Base-by-base conservation (phyloP, 1,284 basidiomycete species). In the Tylopilus microsporus region DNA sequence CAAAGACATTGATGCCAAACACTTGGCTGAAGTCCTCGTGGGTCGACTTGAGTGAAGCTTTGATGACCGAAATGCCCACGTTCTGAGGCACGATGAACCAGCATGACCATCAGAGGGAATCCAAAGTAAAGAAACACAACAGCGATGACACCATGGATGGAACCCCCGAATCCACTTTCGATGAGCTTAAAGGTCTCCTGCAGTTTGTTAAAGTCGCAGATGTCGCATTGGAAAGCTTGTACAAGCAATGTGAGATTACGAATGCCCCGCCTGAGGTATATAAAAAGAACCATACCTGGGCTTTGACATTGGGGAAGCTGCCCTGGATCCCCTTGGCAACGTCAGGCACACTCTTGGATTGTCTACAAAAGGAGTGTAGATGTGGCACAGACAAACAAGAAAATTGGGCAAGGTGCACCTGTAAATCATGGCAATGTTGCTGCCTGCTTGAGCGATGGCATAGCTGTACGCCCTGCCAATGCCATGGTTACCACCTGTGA, bases 51-150 rank as follows among this genome's bases (percentile, higher is more conserved):
- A 79, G 54, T 0, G 81, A 78, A 6, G 77, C 75, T 67, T 81
- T 81, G 42, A 82, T 72, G 55, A 79, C 71, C 3, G 80, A 79
- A 11, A 79, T 69, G 18, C 78, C 80, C 3, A 79, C 78, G 49
- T 80, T 77, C 74, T 77, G 30, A 46, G 10, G 11, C 36, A 37
- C 36, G 36, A 37, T 10, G 30, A 4, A 37, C 11, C 13, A 37
- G 36, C 36, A 37, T 12, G 13, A 37, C 2, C 32, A 37, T 11
- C 36, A 13, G 11, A 10, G 36, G 36, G 13, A 37, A 13, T 13
- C 36, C 8, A 13, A 5, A 37, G 36, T 12, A 18, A 16, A 2
- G 9, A 45, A 1, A 62, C 66, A 45, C 9, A 37, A 66, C 67
- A 21, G 67, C 64, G 7, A 66, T 55, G 9, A 66, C 74, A 6